Evolutionary conservation across 495 filamentous ascomycete genomes (phyloP).

Genomic region (Neurospora sp.): DNA sequence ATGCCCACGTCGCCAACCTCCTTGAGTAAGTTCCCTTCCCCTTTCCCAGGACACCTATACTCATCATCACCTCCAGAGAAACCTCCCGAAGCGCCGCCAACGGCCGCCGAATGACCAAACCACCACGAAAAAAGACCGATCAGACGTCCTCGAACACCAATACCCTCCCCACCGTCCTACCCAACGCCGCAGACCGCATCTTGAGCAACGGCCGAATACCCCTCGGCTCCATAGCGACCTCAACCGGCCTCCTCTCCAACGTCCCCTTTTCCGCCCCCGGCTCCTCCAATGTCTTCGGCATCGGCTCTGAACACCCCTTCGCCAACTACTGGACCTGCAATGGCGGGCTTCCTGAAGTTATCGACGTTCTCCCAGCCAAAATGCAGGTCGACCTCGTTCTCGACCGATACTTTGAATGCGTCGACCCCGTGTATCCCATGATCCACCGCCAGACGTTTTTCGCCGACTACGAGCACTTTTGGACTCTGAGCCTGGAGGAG

Average conservation of each 20-base stretch:
- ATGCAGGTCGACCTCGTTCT: constrained; percentile 61
- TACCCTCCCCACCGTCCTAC: constrained; percentile 19
- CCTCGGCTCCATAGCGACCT: constrained; percentile 35
- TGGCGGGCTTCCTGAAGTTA: constrained; percentile 59
- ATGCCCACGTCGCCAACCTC: constrained; percentile 57
- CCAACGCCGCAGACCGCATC: constrained; percentile 38
- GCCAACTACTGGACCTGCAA: constrained; percentile 71
- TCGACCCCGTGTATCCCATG: constrained; percentile 68
- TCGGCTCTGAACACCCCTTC: constrained; percentile 55
- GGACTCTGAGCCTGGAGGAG: constrained; percentile 42
- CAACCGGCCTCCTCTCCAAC: constrained; percentile 53
- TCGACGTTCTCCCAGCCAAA: constrained; percentile 58
- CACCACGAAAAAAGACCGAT: constrained; percentile 36
- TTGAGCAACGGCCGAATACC: constrained; percentile 25
- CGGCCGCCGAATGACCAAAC: constrained; percentile 47
- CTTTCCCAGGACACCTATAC: constrained; percentile 1
- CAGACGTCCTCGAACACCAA: constrained; percentile 2
- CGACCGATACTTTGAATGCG: constrained; percentile 58
- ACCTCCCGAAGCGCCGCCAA: constrained; percentile 38
- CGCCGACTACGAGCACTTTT: constrained; percentile 61
- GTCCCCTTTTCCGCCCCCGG: constrained; percentile 53
- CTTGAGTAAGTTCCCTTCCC: constrained; percentile 43
- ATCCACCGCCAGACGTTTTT: constrained; percentile 56
- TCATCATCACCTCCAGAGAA: constrained; percentile 24
- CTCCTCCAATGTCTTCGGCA: constrained; percentile 59